Evolutionary conservation across 352 stramenopile genomes (phyloP), one percentile per base, ranked within the genome.

Genomic region (Albugo candida): DNA sequence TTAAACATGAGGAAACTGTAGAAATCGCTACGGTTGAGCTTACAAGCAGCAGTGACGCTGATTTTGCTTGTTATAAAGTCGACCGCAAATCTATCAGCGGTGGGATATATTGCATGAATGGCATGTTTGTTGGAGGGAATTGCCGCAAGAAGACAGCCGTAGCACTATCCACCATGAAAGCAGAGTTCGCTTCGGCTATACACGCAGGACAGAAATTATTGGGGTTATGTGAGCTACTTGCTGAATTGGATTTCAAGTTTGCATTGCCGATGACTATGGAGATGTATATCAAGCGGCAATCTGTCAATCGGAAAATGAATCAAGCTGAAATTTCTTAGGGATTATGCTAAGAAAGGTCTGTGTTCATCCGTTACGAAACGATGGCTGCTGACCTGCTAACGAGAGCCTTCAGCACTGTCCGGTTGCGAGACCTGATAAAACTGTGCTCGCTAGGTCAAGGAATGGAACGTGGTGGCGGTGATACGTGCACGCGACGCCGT

Each of bases 51-150:
- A 62, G 41, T 14, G 53, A 67, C 37, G 47, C 49, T 0, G 49
- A 64, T 21, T 67, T 48, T 13, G 56, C 59, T 0, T 48, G 37
- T 0, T 47, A 61, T 47, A 61, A 59, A 27, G 10, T 6, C 6
- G 41, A 53, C 8, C 16, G 49, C 0, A 67, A 58, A 44, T 60
- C 60, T 0, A 42, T 64, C 1, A 58, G 48, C 2, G 53, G 51
- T 6, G 49, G 27, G 0, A 20, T 62, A 1, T 2, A 63, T 1
- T 14, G 18, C 0, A 12, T 64, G 0, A 48, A 60, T 36, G 60
- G 60, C 0, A 60, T 60, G 38, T 13, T 41, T 12, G 35, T 54
- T 2, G 21, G 12, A 37, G 47, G 46, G 46, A 20, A 43, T 1
- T 57, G 47, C 48, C 55, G 56, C 34, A 54, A 64, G 37, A 55